Evolutionary conservation across 2,329 filamentous ascomycete species (phyloP), one percentile per base, ranked within the genome.

Genomic region (Botryotinia convoluta): DNA sequence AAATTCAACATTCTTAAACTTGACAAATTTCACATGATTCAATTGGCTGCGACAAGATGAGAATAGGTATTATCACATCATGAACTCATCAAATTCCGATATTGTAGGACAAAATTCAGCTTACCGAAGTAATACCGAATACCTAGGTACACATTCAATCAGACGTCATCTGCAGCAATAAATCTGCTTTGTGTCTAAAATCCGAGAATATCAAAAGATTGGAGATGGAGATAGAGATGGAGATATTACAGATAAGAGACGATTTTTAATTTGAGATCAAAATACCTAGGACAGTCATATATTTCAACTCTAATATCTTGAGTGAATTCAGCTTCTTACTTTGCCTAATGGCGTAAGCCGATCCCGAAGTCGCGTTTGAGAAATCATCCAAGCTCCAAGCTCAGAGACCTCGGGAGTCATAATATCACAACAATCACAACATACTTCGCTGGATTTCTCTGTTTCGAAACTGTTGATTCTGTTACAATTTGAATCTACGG

Each of bases 261-360:
- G 51, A 16, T 3, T 18, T 18, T 32, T 18, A 1, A 54, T 9
- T 32, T 29, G 51, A 57, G 9, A 57, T 32, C n/a, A 57, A 29
- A 8, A 57, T 29, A 54, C 26, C 12, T n/a, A 57, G 51, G 51
- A 10, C 51, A 8, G n/a, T 29, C 51, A 18, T n/a, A 12, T n/a
- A 51, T 12, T 26, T 51, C 22, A 16, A 32, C n/a, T 29, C 26
- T 29, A 26, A 57, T 3, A 9, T 42, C 37, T 63, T 44, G 26
- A 63, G n/a, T n/a, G n/a, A 57, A 9, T 18, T 29, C 51, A 57
- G 18, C 51, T 57, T 18, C 35, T 62, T 22, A n/a, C 39, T 39
- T n/a, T 42, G 42, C 22, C 54, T 26, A 63, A 71, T 71, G 69
- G 60, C 37, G 42, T 71, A 37, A 71, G 69, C 69, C 60, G 35